A percentile compares a stretch with the other conserved stretches of the same genome.
Evolutionary conservation across 139 green algal genomes (phyloP).

Genomic region (Chlamydomonas sphaeroides): DNA sequence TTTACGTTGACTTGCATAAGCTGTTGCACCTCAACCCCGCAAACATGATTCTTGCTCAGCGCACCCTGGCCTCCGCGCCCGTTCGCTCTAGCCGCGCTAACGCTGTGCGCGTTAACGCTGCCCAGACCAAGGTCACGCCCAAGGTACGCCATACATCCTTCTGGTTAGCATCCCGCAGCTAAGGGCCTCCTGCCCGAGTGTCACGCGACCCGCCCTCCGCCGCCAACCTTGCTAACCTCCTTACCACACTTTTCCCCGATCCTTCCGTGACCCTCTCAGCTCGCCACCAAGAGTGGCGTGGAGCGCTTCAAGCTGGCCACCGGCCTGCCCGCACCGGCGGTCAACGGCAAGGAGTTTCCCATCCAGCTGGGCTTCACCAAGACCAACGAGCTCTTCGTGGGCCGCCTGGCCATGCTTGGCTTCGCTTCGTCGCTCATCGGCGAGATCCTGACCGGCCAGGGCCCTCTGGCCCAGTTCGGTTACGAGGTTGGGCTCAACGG

Average conservation of each 20-base stretch:
- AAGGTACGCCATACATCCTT: neutral
- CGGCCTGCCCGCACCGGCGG: neutral
- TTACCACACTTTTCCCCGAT: neutral
- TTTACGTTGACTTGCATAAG: too few species aligned
- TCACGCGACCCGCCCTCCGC: too few species aligned
- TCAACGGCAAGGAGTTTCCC: constrained; percentile 30
- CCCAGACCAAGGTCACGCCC: neutral
- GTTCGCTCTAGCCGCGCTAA: neutral
- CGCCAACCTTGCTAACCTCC: neutral
- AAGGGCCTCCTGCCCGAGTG: neutral
- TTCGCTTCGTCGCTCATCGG: constrained; percentile 69
- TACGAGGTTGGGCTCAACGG: constrained; percentile 66
- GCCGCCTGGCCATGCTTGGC: constrained; percentile 81
- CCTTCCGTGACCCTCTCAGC: neutral
- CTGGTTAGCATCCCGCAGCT: too few species aligned
- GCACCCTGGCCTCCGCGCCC: too few species aligned
- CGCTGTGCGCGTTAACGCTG: constrained; percentile 4
- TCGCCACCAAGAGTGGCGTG: neutral
- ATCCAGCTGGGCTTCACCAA: constrained; percentile 48
- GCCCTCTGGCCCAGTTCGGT: constrained; percentile 78
- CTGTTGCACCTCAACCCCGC: too few species aligned
- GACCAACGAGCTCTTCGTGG: constrained; percentile 85
- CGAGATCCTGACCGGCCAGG: constrained; percentile 72
- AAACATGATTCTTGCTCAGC: too few species aligned
- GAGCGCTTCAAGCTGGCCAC: constrained; percentile 28